Percentiles rank a stretch among this genome's conserved stretches.
phyloP scores from a whole-genome alignment of 2,329 filamentous ascomycete species.

The Monilinia polystroma region DNA sequence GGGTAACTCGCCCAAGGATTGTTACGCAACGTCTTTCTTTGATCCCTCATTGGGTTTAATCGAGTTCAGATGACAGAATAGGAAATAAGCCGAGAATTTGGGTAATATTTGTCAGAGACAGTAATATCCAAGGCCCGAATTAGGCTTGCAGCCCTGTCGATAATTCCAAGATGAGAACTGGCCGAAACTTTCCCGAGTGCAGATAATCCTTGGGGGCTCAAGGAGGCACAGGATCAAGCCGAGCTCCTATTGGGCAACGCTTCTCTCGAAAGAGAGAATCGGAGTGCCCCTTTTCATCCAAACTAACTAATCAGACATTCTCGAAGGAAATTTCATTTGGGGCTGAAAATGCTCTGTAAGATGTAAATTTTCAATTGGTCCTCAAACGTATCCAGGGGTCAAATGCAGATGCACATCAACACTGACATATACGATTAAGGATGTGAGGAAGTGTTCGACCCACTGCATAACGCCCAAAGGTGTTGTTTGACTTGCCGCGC shows the following conservation, averaged over 20 bases:
- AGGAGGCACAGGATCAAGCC: conserved; percentile 4
- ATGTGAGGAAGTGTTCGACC: background rate
- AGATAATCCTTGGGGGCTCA: conserved; percentile 13
- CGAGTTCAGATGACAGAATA: background rate
- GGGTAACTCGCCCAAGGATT: background rate
- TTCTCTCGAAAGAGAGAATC: background rate
- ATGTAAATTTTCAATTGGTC: background rate
- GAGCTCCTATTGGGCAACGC: background rate
- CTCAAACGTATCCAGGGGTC: background rate
- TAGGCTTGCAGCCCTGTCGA: background rate
- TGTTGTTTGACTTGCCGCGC: conserved; percentile 15
- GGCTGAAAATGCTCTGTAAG: background rate
- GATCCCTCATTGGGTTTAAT: background rate
- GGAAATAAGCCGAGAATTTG: conserved; percentile 16
- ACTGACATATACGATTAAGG: conserved; percentile 7
- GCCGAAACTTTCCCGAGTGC: conserved; percentile 7
- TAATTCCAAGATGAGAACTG: conserved; percentile 3
- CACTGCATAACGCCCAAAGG: background rate
- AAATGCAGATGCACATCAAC: background rate
- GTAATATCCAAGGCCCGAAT: background rate
- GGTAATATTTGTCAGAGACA: background rate
- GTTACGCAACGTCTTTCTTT: background rate
- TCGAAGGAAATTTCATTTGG: background rate
- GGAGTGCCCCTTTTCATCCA: background rate
- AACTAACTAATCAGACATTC: background rate